Conservation (phyloP, 2,329 filamentous ascomycete species). For the Fusarium liriodendri region DNA sequence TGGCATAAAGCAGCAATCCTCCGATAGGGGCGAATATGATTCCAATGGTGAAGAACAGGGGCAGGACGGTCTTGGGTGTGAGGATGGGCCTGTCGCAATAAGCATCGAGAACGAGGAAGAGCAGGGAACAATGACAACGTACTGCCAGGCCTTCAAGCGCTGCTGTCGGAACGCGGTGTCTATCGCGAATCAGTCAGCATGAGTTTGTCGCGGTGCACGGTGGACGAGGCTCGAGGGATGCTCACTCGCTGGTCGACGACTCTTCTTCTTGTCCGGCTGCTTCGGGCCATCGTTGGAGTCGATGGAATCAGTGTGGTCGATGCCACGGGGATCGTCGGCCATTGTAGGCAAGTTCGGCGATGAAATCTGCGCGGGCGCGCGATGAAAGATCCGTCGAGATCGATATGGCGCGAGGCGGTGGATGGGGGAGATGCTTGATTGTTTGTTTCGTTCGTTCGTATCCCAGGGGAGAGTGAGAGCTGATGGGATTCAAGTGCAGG, state of each 20-base stretch:
- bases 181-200: slow-evolving; percentile 52
- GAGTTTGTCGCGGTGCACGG: slow-evolving; percentile 7
- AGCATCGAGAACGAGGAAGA: slow-evolving; percentile 44
- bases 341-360: slow-evolving; percentile 50
- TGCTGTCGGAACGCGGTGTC: slow-evolving; percentile 98
- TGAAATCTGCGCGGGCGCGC: slow-evolving; percentile 29
- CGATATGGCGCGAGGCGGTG: slow-evolving; percentile 13
- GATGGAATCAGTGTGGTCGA: slow-evolving; percentile 64
- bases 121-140: slow-evolving; percentile 52
- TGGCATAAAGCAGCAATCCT: slow-evolving; percentile 86
- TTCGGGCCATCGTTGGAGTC: slow-evolving; percentile 64
- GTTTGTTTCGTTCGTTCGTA: slow-evolving; percentile 9
- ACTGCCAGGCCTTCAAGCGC: slow-evolving; percentile 98
- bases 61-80: slow-evolving; percentile 92
- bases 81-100: slow-evolving; percentile 80
- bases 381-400: slow-evolving; percentile 5
- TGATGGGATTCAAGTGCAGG: slow-evolving; percentile 21
- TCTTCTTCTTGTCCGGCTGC: slow-evolving; percentile 83
- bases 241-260: slow-evolving; percentile 87
- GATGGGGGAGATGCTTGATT: slow-evolving; percentile 7
- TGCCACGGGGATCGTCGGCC: slow-evolving; percentile 59
- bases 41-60: slow-evolving; percentile 90
- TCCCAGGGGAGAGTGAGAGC: slow-evolving; percentile 18
- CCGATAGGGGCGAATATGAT: slow-evolving; percentile 95
- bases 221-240: slow-evolving; percentile 44